phyloP scores from a whole-genome alignment of 805 yeast species.

The Zygosaccharomyces bailii region DNA sequence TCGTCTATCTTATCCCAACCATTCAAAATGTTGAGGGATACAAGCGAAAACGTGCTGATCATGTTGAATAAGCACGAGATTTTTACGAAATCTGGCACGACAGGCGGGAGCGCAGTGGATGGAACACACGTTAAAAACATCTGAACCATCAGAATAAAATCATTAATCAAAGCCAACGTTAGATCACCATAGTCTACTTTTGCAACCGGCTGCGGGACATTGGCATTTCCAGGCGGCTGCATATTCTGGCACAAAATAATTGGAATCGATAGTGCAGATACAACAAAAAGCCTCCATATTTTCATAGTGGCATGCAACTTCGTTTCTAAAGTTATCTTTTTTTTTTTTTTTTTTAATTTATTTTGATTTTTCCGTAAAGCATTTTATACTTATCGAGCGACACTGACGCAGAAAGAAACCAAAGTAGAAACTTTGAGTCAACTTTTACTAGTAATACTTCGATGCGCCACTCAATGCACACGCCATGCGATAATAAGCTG shows the following conservation, averaged over 20 bases:
- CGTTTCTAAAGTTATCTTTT: too few species aligned
- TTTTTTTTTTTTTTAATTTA: background rate
- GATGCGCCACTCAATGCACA: too few species aligned
- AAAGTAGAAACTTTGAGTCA: constrained; percentile 6
- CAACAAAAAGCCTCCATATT: background rate
- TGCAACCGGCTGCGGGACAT: constrained; percentile 4
- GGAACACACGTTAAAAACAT: constrained; percentile 17
- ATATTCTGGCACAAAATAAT: background rate
- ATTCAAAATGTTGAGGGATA: constrained; percentile 11
- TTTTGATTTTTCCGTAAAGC: background rate
- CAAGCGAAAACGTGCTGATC: constrained; percentile 13
- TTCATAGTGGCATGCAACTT: background rate
- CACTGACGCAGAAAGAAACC: constrained; percentile 7
- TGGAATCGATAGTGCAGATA: background rate
- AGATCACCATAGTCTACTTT: constrained; percentile 12
- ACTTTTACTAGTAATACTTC: too few species aligned
- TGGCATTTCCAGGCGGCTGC: background rate
- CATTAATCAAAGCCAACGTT: constrained; percentile 11
- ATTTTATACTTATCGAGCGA: constrained; percentile 1
- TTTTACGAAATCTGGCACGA: constrained; percentile 12
- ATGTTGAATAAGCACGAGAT: constrained; percentile 15
- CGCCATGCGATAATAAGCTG: background rate
- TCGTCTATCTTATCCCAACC: constrained; percentile 18
- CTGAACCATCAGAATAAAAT: constrained; percentile 14
- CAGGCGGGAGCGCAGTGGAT: constrained; percentile 12